Percentiles rank a stretch among this genome's conserved stretches.
phyloP scores from a whole-genome alignment of 139 green algal species.

The Chloropicon primus region DNA sequence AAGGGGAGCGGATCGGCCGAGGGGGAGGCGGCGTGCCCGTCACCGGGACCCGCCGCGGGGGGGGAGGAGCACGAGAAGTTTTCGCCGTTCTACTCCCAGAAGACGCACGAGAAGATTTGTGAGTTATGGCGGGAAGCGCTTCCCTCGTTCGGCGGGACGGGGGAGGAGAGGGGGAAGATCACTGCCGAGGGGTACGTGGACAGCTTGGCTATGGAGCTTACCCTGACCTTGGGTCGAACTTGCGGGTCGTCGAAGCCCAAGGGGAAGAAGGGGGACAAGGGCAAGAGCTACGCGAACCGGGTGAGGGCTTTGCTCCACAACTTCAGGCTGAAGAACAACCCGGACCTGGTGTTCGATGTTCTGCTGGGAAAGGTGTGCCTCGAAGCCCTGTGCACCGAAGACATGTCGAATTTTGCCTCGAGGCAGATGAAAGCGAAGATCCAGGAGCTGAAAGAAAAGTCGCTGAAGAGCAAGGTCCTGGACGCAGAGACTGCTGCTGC shows the following conservation, averaged over 20 bases:
- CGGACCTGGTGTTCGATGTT: background rate
- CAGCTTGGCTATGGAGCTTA: background rate
- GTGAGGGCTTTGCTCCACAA: background rate
- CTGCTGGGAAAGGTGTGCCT: background rate
- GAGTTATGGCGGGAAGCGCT: background rate
- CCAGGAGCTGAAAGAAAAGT: background rate
- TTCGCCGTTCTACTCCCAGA: background rate
- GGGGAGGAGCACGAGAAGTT: background rate
- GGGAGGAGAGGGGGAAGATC: background rate
- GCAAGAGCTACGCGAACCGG: background rate
- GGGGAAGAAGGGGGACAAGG: background rate
- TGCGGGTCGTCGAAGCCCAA: background rate
- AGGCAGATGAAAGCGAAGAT: background rate
- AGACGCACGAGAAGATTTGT: background rate
- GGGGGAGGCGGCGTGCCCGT: background rate
- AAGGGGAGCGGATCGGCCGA: too few relatives aligned
- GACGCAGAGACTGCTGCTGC: background rate
- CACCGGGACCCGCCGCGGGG: background rate
- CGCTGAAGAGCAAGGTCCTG: background rate
- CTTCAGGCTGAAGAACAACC: background rate
- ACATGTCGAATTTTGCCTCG: background rate
- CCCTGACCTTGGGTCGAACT: background rate
- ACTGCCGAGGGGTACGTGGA: background rate
- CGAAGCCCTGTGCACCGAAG: background rate
- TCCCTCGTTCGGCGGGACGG: background rate